Percentiles rank a stretch among this genome's conserved stretches.
These are phyloP conservation scores for Fagus sylvatica DNA, from an alignment of 306 rosid species.

Conservation along the genomic window DNA sequence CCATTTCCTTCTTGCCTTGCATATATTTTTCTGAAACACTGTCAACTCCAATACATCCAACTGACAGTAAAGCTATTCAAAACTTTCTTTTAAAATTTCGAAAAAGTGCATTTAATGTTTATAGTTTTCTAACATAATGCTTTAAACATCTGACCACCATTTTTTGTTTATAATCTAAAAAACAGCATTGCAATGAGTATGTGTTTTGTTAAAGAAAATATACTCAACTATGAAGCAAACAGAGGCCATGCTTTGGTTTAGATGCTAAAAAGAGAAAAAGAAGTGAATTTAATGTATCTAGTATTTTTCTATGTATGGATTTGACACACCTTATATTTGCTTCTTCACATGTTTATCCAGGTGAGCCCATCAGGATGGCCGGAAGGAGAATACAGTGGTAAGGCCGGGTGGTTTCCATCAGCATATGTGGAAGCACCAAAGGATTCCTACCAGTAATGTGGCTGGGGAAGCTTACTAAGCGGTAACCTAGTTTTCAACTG, in stretches of 20 bases:
- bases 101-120: too few species aligned
- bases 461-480: conserved; percentile 58
- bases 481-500: conserved; percentile 9
- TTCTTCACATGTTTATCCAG: conserved; percentile 38
- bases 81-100: too few species aligned
- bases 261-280: neutral
- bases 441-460: conserved; percentile 56
- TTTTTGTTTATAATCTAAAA: too few species aligned
- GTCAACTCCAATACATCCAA: too few species aligned
- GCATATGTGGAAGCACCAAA: conserved; percentile 74
- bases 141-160: too few species aligned
- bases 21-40: too few species aligned
- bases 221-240: neutral
- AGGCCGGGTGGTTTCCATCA: conserved; percentile 94
- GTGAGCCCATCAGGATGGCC: conserved; percentile 86
- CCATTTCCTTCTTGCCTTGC: too few species aligned
- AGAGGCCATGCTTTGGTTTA: neutral
- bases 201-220: too few species aligned
- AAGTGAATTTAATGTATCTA: neutral
- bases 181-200: too few species aligned
- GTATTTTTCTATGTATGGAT: neutral
- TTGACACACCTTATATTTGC: neutral
- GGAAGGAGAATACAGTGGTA: conserved; percentile 94
- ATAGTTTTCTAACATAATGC: too few species aligned
- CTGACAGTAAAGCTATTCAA: too few species aligned